phyloP scores from a whole-genome alignment of 257 asterid species.

The Penstemon newberryi region DNA sequence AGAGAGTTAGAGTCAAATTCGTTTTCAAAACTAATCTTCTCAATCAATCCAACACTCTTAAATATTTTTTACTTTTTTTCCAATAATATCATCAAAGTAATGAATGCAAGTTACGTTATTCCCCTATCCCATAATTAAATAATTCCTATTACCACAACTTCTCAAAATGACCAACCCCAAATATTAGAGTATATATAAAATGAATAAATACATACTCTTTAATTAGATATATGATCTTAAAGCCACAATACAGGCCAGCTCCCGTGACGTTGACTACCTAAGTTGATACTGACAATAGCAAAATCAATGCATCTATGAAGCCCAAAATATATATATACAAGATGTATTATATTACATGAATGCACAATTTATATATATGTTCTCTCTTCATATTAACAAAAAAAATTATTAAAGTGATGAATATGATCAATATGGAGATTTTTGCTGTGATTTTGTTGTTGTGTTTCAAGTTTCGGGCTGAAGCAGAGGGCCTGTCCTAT shows the following conservation, averaged over 20 bases:
- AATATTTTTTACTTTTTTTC: too few relatives aligned
- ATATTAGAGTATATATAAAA: background rate
- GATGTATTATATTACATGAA: background rate
- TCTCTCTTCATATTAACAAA: too few relatives aligned
- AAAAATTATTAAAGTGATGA: too few relatives aligned
- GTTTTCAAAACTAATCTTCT: too few relatives aligned
- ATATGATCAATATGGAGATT: constrained; percentile 15
- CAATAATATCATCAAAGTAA: too few relatives aligned
- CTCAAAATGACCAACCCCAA: background rate
- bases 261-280: constrained; percentile 14
- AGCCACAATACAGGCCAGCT: constrained; percentile 14
- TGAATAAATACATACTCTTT: background rate
- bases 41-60: too few relatives aligned
- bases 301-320: constrained; percentile 1
- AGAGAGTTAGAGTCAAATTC: too few relatives aligned
- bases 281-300: background rate
- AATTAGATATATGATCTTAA: background rate
- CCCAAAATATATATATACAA: background rate
- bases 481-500: constrained; percentile 25
- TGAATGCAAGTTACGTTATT: too few relatives aligned
- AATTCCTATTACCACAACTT: too few relatives aligned
- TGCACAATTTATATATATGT: background rate
- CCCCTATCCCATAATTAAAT: too few relatives aligned
- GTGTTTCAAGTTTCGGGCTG: constrained; percentile 11
- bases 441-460: constrained; percentile 1